These are phyloP conservation scores for Solioccasus polychromus DNA, from an alignment of 768 basidiomycete genomes.

Conservation along the genomic window DNA sequence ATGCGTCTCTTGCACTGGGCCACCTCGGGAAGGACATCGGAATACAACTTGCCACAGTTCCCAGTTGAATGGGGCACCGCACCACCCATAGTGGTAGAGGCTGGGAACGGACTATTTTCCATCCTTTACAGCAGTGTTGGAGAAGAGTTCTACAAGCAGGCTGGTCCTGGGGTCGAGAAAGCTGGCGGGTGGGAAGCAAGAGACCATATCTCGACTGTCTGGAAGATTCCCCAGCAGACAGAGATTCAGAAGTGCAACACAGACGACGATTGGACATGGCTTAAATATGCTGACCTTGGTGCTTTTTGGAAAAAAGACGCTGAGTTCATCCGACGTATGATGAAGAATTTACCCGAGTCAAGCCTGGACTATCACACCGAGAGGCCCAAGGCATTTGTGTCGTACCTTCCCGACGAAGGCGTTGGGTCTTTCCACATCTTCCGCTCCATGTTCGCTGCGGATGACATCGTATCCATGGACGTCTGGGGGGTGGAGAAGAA, in stretches of 20 bases:
- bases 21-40: conserved; percentile 32
- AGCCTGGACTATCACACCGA: conserved; percentile 4
- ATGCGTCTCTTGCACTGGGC: conserved; percentile 62
- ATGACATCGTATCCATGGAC: conserved; percentile 7
- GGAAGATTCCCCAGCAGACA: conserved; percentile 28
- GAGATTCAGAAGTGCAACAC: background rate
- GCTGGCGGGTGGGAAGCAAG: conserved; percentile 37
- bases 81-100: conserved; percentile 32
- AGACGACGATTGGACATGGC: conserved; percentile 16
- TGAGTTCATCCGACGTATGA: conserved; percentile 31
- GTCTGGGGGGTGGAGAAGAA: conserved; percentile 13
- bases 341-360: conserved; percentile 11
- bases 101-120: conserved; percentile 43
- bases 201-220: conserved; percentile 37
- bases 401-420: conserved; percentile 44
- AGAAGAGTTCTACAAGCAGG: conserved; percentile 39
- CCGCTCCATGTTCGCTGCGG: conserved; percentile 22
- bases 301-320: conserved; percentile 42
- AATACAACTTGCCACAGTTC: conserved; percentile 30
- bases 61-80: conserved; percentile 41
- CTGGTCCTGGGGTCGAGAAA: conserved; percentile 32
- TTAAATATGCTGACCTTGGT: too few species aligned
- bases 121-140: conserved; percentile 53
- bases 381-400: conserved; percentile 19
- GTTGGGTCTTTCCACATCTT: conserved; percentile 42